A percentile compares a stretch with the other conserved stretches of the same genome.
phyloP scores from a whole-genome alignment of 2,329 filamentous ascomycete genomes.

The Pseudocercospora cruenta region DNA sequence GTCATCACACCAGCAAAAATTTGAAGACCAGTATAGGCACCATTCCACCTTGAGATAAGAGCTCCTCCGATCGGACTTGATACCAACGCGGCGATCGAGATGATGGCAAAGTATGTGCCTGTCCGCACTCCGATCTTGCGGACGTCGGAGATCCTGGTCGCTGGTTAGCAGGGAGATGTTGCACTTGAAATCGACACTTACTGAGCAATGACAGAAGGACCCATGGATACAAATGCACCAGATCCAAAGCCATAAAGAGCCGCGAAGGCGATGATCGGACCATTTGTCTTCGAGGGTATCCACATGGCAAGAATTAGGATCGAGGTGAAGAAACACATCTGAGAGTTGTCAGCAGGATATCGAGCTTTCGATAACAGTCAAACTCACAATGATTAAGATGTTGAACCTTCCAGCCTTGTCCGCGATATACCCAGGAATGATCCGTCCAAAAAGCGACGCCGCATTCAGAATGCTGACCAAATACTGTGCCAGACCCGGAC shows the following conservation, averaged over 20 bases:
- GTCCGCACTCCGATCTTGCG: conserved; percentile 70
- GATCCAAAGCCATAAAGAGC: conserved; percentile 71
- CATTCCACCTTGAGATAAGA: conserved; percentile 55
- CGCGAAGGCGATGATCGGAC: conserved; percentile 65
- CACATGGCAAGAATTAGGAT: conserved; percentile 59
- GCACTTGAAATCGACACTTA: conserved; percentile 51
- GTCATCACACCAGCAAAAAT: conserved; percentile 65
- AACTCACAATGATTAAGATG: conserved; percentile 48
- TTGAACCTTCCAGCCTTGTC: conserved; percentile 61
- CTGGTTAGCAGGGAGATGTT: not conserved
- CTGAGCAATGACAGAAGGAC: conserved; percentile 68
- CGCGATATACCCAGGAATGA: conserved; percentile 57
- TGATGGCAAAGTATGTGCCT: conserved; percentile 65
- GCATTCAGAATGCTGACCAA: conserved; percentile 69
- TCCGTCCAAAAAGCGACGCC: conserved; percentile 57
- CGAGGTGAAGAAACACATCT: conserved; percentile 50
- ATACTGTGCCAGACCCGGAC: conserved; percentile 55
- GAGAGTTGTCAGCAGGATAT: conserved; percentile 37
- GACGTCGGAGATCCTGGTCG: conserved; percentile 61
- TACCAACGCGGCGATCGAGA: conserved; percentile 67
- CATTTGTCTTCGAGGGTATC: conserved; percentile 57
- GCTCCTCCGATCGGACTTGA: conserved; percentile 51
- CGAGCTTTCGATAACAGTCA: not conserved
- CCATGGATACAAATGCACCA: conserved; percentile 67
- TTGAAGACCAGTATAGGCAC: conserved; percentile 62